Conservation (phyloP, 192 early-diverging fungal species). For the Pilobolus umbonatus region DNA sequence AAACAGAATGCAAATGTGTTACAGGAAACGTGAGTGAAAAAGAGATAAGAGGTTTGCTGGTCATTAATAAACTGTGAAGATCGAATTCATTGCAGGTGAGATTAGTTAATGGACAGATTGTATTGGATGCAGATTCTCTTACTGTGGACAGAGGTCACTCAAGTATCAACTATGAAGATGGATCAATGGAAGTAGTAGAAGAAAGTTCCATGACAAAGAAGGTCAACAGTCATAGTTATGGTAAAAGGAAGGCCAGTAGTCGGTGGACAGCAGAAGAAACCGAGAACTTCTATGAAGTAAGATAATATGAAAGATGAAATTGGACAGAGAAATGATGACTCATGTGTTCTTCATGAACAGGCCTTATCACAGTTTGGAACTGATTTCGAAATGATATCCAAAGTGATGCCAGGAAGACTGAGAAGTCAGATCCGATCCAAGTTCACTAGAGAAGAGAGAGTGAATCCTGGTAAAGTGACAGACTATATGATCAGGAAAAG, state of each 20-base stretch:
- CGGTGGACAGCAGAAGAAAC: constrained; percentile 26
- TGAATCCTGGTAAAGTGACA: constrained; percentile 21
- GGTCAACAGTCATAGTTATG: constrained; percentile 24
- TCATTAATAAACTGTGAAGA: constrained; percentile 5
- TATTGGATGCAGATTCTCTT: constrained; percentile 28
- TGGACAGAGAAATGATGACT: background rate
- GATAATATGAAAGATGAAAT: background rate
- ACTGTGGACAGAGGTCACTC: constrained; percentile 10
- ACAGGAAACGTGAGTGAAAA: constrained; percentile 17
- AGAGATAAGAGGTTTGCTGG: background rate
- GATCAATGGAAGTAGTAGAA: constrained; percentile 28
- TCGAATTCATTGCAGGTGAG: constrained; percentile 30
- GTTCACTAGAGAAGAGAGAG: constrained; percentile 27
- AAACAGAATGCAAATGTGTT: constrained; percentile 2
- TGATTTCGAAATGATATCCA: constrained; percentile 35
- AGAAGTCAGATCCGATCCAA: constrained; percentile 29
- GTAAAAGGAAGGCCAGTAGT: constrained; percentile 3
- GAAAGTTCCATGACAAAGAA: constrained; percentile 19
- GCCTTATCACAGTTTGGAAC: constrained; percentile 31
- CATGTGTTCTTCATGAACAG: constrained; percentile 8
- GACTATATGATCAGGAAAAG: constrained; percentile 23
- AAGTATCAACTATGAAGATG: background rate
- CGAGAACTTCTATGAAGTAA: constrained; percentile 28
- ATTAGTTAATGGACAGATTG: constrained; percentile 32
- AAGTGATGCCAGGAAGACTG: constrained; percentile 18